phyloP scores from a whole-genome alignment of 1,139 yeast genomes.

The Schwanniomyces etchellsii region DNA sequence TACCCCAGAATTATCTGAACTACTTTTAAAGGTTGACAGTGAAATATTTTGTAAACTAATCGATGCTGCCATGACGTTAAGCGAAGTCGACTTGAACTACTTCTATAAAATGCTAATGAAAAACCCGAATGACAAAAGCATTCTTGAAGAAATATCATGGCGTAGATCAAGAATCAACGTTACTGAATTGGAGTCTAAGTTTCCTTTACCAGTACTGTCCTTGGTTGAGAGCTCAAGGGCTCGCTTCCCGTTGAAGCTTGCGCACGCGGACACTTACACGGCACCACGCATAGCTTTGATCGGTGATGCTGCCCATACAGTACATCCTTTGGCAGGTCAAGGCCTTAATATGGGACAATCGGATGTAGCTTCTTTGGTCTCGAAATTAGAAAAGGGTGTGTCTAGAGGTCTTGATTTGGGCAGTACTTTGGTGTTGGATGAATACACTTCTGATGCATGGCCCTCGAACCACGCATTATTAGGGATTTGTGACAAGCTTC shows the following conservation, averaged over 20 bases:
- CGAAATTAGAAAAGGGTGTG: slow-evolving; percentile 64
- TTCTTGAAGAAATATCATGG: slow-evolving; percentile 70
- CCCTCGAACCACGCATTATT: slow-evolving; percentile 73
- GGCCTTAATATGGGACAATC: slow-evolving; percentile 98
- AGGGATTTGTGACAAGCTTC: slow-evolving; percentile 89
- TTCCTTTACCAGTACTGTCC: slow-evolving; percentile 58
- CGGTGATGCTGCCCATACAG: slow-evolving; percentile 98
- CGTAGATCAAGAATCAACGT: slow-evolving; percentile 45
- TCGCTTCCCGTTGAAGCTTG: slow-evolving; percentile 78
- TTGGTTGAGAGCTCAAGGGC: slow-evolving; percentile 70
- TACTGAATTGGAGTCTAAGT: slow-evolving; percentile 48
- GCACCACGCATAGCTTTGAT: slow-evolving; percentile 81
- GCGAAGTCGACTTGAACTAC: slow-evolving; percentile 39
- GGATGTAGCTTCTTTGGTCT: slow-evolving; percentile 71
- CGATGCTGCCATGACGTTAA: slow-evolving; percentile 81
- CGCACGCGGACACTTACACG: slow-evolving; percentile 87
- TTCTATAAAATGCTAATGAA: slow-evolving; percentile 25
- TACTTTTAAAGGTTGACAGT: slow-evolving; percentile 53
- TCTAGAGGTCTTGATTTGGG: slow-evolving; percentile 88
- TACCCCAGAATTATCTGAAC: slow-evolving; percentile 67
- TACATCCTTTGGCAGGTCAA: slow-evolving; percentile 97
- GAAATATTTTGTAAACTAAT: slow-evolving; percentile 64
- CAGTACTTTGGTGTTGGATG: slow-evolving; percentile 72
- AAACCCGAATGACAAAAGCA: slow-evolving; percentile 39
- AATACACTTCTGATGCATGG: slow-evolving; percentile 77